Conservation (phyloP, 2,329 filamentous ascomycete species). For the Pseudogymnoascus sp. region DNA sequence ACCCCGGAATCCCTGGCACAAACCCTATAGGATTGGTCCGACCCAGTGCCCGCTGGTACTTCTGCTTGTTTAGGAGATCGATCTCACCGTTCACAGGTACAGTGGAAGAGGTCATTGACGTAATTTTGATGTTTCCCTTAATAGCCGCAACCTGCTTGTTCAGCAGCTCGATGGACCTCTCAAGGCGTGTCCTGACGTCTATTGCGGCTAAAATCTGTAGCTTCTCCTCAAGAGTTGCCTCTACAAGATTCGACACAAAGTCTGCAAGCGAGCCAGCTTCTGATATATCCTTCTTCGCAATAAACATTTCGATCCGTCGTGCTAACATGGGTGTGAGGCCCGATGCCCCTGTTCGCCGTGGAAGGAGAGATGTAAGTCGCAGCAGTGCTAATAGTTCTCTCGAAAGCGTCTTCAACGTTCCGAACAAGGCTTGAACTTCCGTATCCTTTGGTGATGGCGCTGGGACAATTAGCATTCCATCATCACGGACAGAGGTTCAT, state of each 20-base stretch:
- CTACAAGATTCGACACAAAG: conserved; percentile 92
- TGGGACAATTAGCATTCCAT: conserved; percentile 16
- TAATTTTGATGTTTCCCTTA: conserved; percentile 81
- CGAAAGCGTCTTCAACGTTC: conserved; percentile 73
- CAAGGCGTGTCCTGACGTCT: conserved; percentile 68
- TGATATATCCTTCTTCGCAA: conserved; percentile 68
- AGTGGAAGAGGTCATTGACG: conserved; percentile 61
- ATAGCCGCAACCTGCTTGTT: conserved; percentile 74
- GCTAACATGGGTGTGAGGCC: conserved; percentile 77
- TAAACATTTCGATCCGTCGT: conserved; percentile 77
- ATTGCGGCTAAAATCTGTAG: conserved; percentile 76
- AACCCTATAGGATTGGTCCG: conserved; percentile 10
- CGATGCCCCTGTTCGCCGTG: conserved; percentile 54
- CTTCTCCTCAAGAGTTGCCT: conserved; percentile 84
- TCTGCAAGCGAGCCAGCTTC: conserved; percentile 85
- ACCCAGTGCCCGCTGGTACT: conserved; percentile 20
- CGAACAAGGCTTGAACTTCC: conserved; percentile 63
- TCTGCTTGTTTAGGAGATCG: conserved; percentile 42
- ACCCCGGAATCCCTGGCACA: conserved; percentile 28
- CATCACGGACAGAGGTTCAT: conserved; percentile 9
- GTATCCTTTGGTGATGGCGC: conserved; percentile 43
- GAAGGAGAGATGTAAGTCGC: conserved; percentile 75
- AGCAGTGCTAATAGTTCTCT: conserved; percentile 80
- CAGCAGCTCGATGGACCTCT: conserved; percentile 75
- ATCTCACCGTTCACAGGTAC: conserved; percentile 53